Conservation (phyloP, 2,329 filamentous ascomycete genomes). For the Myriosclerotinia duriaeana region DNA sequence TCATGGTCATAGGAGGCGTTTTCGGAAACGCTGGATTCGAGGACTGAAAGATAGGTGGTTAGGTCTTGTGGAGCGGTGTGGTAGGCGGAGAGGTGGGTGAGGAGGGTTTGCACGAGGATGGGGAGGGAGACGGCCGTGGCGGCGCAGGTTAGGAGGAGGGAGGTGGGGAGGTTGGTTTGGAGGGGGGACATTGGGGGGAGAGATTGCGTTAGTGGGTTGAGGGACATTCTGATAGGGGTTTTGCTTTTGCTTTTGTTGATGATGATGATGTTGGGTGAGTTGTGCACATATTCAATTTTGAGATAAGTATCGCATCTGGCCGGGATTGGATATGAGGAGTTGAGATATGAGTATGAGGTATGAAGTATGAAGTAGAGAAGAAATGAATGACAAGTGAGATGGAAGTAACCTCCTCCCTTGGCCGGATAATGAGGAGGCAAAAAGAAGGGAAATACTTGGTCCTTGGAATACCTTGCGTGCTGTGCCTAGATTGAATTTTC, state of each 20-base stretch:
- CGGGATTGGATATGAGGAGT: slow-evolving; percentile 7
- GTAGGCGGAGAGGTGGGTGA: slow-evolving; percentile 57
- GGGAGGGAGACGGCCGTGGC: slow-evolving; percentile 57
- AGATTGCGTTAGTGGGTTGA: slow-evolving; percentile 5
- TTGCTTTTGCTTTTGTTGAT: not conserved
- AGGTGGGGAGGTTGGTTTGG: slow-evolving; percentile 25
- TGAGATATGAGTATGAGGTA: not conserved
- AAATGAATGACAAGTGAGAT: not conserved
- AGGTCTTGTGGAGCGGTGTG: slow-evolving; percentile 58
- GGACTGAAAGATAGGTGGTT: slow-evolving; percentile 56
- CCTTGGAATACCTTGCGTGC: not conserved
- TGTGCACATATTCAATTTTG: slow-evolving; percentile 18
- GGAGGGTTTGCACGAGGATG: slow-evolving; percentile 53
- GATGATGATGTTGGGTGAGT: slow-evolving; percentile 6
- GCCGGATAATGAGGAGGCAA: slow-evolving; percentile 2
- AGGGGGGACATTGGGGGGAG: slow-evolving; percentile 18
- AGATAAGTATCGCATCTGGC: not conserved
- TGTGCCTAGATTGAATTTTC: not conserved
- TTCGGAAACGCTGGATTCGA: slow-evolving; percentile 59
- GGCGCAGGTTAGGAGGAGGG: slow-evolving; percentile 55
- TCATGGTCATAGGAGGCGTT: slow-evolving; percentile 65
- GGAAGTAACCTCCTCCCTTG: slow-evolving; percentile 6
- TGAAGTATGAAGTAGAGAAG: not conserved
- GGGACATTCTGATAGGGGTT: slow-evolving; percentile 6
- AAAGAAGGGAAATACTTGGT: slow-evolving; percentile 11